Conservation (phyloP, 192 early-diverging fungal genomes). For the Phlyctochytrium arcticum region DNA sequence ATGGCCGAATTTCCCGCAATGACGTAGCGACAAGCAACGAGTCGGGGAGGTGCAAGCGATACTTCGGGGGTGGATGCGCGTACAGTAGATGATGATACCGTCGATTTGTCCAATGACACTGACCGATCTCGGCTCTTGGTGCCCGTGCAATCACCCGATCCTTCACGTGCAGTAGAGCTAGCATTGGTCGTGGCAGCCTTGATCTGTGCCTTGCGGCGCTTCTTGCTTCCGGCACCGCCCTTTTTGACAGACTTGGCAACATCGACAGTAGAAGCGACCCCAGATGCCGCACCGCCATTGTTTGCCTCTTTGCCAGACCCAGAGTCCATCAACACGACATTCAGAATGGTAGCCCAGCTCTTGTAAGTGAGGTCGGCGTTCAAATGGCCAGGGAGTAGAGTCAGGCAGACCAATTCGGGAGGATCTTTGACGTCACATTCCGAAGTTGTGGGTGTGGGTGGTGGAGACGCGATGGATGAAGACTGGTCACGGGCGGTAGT, state of each 20-base stretch:
- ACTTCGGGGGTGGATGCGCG: not conserved
- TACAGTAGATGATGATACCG: not conserved
- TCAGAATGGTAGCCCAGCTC: constrained; percentile 4
- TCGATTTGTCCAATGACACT: not conserved
- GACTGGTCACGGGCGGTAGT: not conserved
- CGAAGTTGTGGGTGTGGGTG: constrained; percentile 3
- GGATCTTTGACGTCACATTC: not conserved
- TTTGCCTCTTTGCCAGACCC: not conserved
- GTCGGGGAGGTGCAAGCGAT: not conserved
- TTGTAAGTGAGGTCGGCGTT: constrained; percentile 7
- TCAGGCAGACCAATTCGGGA: constrained; percentile 14
- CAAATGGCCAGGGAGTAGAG: not conserved
- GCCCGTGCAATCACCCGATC: no score
- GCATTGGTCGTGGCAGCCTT: not conserved
- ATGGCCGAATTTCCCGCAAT: not conserved
- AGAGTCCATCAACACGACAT: not conserved
- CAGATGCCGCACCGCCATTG: not conserved
- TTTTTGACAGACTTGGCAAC: not conserved
- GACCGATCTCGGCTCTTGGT: no score
- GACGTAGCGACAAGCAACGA: constrained; percentile 11
- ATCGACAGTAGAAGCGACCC: no score
- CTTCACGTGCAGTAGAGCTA: not conserved
- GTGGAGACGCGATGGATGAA: not conserved
- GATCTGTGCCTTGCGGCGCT: not conserved
- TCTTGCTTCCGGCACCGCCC: not conserved